Evolutionary conservation across 352 stramenopile genomes (phyloP).

Genomic region (Phytophthora pistaciae): DNA sequence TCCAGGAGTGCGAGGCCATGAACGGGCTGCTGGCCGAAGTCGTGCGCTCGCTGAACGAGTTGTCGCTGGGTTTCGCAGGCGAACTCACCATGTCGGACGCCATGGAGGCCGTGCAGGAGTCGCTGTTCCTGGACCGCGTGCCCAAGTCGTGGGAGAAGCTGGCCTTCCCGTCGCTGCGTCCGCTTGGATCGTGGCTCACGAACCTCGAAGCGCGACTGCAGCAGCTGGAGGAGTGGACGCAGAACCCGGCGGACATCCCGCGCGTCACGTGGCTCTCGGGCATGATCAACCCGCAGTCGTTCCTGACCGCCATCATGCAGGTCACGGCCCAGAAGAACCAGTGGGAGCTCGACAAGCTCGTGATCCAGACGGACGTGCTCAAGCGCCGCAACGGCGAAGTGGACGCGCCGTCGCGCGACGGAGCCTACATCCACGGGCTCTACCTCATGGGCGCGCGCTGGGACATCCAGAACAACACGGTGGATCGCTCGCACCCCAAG

Average conservation of each 20-base stretch:
- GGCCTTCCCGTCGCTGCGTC: conserved; percentile 93
- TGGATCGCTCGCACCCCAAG: conserved; percentile 97
- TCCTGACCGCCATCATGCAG: conserved; percentile 98
- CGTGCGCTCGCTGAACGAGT: conserved; percentile 95
- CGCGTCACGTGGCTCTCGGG: conserved; percentile 96
- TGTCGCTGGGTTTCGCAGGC: conserved; percentile 97
- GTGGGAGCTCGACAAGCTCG: conserved; percentile 97
- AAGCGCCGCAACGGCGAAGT: conserved; percentile 95
- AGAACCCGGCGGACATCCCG: conserved; percentile 96
- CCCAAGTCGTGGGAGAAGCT: conserved; percentile 96
- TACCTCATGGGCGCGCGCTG: conserved; percentile 97
- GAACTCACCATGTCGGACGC: conserved; percentile 98
- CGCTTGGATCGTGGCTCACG: conserved; percentile 93
- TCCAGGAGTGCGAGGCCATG: conserved; percentile 98
- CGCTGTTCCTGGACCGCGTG: conserved; percentile 94
- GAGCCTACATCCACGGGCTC: conserved; percentile 96
- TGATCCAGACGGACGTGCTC: conserved; percentile 97
- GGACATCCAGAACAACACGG: conserved; percentile 91
- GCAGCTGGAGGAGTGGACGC: conserved; percentile 97
- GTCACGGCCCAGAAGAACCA: conserved; percentile 98
- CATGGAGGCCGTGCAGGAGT: conserved; percentile 96
- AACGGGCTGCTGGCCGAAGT: conserved; percentile 97
- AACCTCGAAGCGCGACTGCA: conserved; percentile 94
- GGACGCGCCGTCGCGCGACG: conserved; percentile 90
- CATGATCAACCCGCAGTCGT: conserved; percentile 97